phyloP scores from a whole-genome alignment of 495 filamentous ascomycete genomes.

The Neurospora sp. region DNA sequence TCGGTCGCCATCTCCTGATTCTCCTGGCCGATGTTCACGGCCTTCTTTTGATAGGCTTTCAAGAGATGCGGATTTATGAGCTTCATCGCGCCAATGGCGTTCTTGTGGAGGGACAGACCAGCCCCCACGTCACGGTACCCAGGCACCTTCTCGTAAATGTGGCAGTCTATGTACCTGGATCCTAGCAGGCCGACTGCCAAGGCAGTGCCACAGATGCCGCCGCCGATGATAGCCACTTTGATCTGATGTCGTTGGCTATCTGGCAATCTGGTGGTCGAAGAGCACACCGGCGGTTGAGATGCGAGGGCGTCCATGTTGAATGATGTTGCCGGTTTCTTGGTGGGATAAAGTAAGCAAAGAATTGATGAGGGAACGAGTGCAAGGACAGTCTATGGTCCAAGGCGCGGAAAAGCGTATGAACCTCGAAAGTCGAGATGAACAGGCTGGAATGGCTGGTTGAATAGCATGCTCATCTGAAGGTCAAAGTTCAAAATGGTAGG shows the following conservation, averaged over 20 bases:
- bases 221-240: conserved; percentile 26
- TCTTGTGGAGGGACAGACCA: conserved; percentile 28
- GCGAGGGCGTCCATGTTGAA: not conserved
- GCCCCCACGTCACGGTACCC: conserved; percentile 26
- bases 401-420: not conserved
- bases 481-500: not conserved
- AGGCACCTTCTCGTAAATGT: conserved; percentile 23
- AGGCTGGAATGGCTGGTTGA: not conserved
- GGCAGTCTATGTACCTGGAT: conserved; percentile 21
- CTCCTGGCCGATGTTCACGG: conserved; percentile 21
- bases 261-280: not conserved
- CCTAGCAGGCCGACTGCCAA: conserved; percentile 22
- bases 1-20: conserved; percentile 25
- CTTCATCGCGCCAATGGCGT: conserved; percentile 28
- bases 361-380: not conserved
- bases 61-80: conserved; percentile 24
- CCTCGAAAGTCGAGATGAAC: not conserved
- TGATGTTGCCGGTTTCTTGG: not conserved
- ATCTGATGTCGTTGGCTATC: conserved; percentile 2
- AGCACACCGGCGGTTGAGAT: not conserved
- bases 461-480: not conserved
- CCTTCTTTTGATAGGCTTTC: conserved; percentile 26
- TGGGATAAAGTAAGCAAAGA: not conserved
- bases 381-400: not conserved
- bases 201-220: conserved; percentile 26